These are phyloP conservation scores for Candida suzukii DNA, from an alignment of 805 yeast species.

Conservation along the genomic window DNA sequence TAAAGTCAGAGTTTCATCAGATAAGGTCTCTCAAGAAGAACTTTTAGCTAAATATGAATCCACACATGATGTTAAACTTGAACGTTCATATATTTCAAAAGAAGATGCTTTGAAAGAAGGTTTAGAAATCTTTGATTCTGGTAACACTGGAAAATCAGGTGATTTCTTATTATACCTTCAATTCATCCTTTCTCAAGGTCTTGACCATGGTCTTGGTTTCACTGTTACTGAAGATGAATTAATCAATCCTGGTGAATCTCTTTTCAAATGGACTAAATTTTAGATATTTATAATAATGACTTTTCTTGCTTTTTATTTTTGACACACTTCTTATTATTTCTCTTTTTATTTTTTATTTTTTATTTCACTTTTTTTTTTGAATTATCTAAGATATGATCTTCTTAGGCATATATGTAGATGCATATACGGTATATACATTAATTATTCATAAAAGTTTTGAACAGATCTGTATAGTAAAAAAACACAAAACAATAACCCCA, in stretches of 20 bases:
- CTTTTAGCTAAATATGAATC: slow-evolving; percentile 34
- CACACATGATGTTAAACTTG: slow-evolving; percentile 27
- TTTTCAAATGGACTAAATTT: slow-evolving; percentile 37
- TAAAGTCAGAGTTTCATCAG: slow-evolving; percentile 34
- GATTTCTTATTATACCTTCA: slow-evolving; percentile 33
- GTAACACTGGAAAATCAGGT: slow-evolving; percentile 10
- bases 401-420: no score
- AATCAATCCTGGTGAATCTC: slow-evolving; percentile 36
- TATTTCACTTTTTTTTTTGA: no score
- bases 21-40: slow-evolving; percentile 30
- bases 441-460: no score
- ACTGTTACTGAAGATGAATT: slow-evolving; percentile 31
- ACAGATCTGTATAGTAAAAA: no score
- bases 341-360: no score
- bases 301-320: not conserved
- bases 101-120: slow-evolving; percentile 28
- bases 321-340: no score
- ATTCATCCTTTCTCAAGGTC: slow-evolving; percentile 30
- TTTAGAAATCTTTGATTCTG: slow-evolving; percentile 19
- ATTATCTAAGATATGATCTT: no score
- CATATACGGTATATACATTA: no score
- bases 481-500: no score
- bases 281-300: no score
- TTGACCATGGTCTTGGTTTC: slow-evolving; percentile 31
- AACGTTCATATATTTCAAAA: slow-evolving; percentile 23